Percentiles rank a stretch among this genome's conserved stretches.
Evolutionary conservation across 805 yeast genomes (phyloP).

Genomic region (Spathaspora passalidarum): DNA sequence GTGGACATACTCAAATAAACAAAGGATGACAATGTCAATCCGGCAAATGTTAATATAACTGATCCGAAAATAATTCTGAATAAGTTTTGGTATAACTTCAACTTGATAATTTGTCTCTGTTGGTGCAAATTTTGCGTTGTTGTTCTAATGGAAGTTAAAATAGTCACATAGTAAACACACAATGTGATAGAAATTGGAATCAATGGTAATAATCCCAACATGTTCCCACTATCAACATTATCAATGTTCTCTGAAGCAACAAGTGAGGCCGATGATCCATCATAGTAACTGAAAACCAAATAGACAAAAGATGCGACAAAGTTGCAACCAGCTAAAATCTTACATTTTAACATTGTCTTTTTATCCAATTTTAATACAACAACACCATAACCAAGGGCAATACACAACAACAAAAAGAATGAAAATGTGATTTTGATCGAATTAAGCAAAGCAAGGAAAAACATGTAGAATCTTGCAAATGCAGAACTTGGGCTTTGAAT

Average conservation of each 20-base stretch:
- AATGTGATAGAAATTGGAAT: conserved; percentile 72
- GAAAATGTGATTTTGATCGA: conserved; percentile 83
- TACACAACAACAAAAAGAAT: conserved; percentile 79
- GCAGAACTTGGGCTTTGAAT: conserved; percentile 47
- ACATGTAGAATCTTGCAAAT: conserved; percentile 66
- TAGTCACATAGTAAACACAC: conserved; percentile 69
- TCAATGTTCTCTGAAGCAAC: conserved; percentile 35
- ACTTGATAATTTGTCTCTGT: conserved; percentile 89
- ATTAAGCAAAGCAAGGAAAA: conserved; percentile 73
- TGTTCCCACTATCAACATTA: conserved; percentile 45
- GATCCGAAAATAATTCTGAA: conserved; percentile 74
- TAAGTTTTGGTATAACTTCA: conserved; percentile 78
- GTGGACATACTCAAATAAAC: conserved; percentile 71
- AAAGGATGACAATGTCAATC: conserved; percentile 67
- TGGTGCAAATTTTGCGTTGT: conserved; percentile 69
- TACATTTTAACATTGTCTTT: conserved; percentile 61
- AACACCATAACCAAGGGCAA: conserved; percentile 91
- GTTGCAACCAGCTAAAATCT: conserved; percentile 39
- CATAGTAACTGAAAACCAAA: conserved; percentile 32
- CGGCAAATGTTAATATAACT: conserved; percentile 64
- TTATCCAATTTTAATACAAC: conserved; percentile 82
- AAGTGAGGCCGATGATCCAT: conserved; percentile 21
- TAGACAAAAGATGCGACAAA: conserved; percentile 35
- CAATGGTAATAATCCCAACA: conserved; percentile 53
- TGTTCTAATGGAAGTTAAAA: conserved; percentile 65